Evolutionary conservation across 805 yeast genomes (phyloP), one percentile per base, ranked within the genome.

Genomic region (Yarrowia divulgata): DNA sequence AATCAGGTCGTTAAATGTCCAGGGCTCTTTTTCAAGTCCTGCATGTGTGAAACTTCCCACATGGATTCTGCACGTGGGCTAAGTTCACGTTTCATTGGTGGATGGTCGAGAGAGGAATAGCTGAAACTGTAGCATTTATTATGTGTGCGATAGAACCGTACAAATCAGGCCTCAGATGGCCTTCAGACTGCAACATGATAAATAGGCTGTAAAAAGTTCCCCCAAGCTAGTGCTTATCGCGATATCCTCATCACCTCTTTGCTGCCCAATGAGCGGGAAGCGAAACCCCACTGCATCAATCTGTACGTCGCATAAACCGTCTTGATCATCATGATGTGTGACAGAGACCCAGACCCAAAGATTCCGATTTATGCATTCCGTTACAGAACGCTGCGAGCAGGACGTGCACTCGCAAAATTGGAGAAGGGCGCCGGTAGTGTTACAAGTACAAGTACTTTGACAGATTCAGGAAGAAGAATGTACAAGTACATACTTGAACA

Each of bases 1-100:
- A 8, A 52, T 16, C 12, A 23, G 43, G 16, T 39, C 3, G 6
- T 9, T 18, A 8, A 16, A 34, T n/a, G 23, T 18, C 58, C 43
- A 35, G 29, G 10, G 58, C 58, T 2, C 43, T 13, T 13, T 35
- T 54, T 29, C 29, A 12, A 42, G 50, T 43, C 52, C 66, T 60
- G 66, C 66, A 60, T 34, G 52, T 60, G 34, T 45, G 66, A 60
- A 60, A 35, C 66, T 60, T 45, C 66, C 35, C 66, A 60, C 66
- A 60, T 60, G 66, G 66, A 60, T 60, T 60, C 66, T 60, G 66
- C 66, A 60, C 66, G 66, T 60, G 66, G 52, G 23, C 52, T 10
- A 60, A 60, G 42, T 60, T 60, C 66, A 18, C 66, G 34, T 60
- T 34, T 43, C 66, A 60, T 60, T 43, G 52, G 66, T 60, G 42